Conservation (phyloP, 2,329 filamentous ascomycete species). For the Sarocladium brachiariae region DNA sequence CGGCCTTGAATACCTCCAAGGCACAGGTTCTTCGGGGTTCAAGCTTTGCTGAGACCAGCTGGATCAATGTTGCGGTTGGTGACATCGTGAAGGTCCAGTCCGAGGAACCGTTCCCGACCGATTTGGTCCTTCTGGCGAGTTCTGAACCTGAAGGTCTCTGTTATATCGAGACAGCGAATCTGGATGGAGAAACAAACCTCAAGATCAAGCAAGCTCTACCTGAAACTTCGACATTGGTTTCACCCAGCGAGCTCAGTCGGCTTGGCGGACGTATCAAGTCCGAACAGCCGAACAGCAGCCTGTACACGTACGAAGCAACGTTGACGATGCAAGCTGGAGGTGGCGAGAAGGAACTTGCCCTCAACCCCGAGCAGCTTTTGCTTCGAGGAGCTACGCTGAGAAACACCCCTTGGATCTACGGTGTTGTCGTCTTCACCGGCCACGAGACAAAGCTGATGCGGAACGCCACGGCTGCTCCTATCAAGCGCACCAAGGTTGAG, state of each 20-base stretch:
- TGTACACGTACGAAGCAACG: slow-evolving; percentile 97
- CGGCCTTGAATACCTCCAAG: slow-evolving; percentile 79
- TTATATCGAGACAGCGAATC: slow-evolving; percentile 96
- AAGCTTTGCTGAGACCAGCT: slow-evolving; percentile 77
- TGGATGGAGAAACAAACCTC: slow-evolving; percentile 80
- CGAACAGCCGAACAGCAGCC: slow-evolving; percentile 94
- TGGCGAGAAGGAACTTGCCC: slow-evolving; percentile 83
- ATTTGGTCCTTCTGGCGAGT: slow-evolving; percentile 84
- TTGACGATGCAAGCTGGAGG: slow-evolving; percentile 85
- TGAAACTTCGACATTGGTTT: slow-evolving; percentile 84
- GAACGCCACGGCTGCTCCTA: slow-evolving; percentile 92
- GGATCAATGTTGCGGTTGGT: slow-evolving; percentile 88
- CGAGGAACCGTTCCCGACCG: slow-evolving; percentile 90
- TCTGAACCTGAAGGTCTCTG: slow-evolving; percentile 96
- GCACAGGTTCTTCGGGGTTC: slow-evolving; percentile 78
- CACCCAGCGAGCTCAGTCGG: slow-evolving; percentile 75
- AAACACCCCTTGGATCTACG: slow-evolving; percentile 96
- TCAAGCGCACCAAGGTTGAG: slow-evolving; percentile 96
- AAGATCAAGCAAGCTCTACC: slow-evolving; percentile 98
- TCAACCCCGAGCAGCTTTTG: slow-evolving; percentile 88
- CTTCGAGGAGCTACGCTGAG: slow-evolving; percentile 87
- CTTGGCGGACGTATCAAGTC: slow-evolving; percentile 82
- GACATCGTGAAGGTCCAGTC: slow-evolving; percentile 91
- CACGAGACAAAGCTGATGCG: slow-evolving; percentile 99
- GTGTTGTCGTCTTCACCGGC: slow-evolving; percentile 84